Conservation (phyloP, 768 basidiomycete genomes). For the Lenzites betulinus region DNA sequence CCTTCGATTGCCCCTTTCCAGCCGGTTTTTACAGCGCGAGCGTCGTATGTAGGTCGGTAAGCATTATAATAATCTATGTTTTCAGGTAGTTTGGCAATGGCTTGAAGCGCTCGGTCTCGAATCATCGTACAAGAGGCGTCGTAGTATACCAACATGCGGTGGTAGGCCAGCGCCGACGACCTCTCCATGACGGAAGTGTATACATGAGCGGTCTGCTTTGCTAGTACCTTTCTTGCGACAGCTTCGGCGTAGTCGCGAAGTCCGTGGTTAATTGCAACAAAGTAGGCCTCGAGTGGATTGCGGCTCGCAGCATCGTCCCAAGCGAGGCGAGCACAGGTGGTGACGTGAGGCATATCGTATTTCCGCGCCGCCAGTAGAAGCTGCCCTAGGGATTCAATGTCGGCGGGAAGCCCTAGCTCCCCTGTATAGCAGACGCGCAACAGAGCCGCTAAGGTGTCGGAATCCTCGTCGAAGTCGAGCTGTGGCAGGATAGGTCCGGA, state of each 20-base stretch:
- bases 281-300: conserved; percentile 5
- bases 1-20: no score
- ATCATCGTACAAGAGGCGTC: conserved; percentile 42
- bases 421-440: background rate
- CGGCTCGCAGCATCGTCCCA: background rate
- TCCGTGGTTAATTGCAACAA: background rate
- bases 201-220: background rate
- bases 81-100: no score
- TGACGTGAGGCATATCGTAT: background rate
- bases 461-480: conserved; percentile 1
- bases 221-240: conserved; percentile 29
- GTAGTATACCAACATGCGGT: conserved; percentile 14
- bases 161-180: conserved; percentile 7
- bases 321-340: no score
- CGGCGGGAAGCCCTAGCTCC: background rate
- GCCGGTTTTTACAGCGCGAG: no score
- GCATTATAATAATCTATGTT: no score
- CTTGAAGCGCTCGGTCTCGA: no score
- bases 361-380: background rate
- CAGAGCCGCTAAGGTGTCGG: background rate
- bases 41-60: no score
- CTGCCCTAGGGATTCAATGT: background rate
- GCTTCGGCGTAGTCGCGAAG: background rate
- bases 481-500: background rate
- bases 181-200: conserved; percentile 1